Evolutionary conservation across 805 yeast species (phyloP).

Genomic region (Metschnikowia matae): DNA sequence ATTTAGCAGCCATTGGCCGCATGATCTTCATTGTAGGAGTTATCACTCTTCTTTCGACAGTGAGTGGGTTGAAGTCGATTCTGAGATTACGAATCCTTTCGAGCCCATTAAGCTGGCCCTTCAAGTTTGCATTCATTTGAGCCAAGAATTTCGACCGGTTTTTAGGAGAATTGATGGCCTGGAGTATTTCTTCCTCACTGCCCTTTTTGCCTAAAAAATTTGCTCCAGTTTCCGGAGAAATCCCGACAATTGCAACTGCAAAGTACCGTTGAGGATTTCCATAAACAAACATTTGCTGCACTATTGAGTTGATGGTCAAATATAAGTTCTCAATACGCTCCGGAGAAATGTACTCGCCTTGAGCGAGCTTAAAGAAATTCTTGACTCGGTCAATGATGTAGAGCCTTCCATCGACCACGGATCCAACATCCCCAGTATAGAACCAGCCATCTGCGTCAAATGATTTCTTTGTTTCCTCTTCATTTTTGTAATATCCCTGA

Average conservation of each 20-base stretch:
- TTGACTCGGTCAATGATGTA: conserved; percentile 63
- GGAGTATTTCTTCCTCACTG: conserved; percentile 19
- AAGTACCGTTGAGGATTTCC: conserved; percentile 9
- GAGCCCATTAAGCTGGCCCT: conserved; percentile 48
- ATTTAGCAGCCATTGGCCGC: conserved; percentile 31
- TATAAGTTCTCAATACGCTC: conserved; percentile 68
- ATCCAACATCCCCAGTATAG: conserved; percentile 48
- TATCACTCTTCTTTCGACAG: conserved; percentile 51
- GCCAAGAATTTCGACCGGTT: conserved; percentile 30
- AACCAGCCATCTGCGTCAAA: conserved; percentile 43
- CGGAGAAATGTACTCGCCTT: conserved; percentile 61
- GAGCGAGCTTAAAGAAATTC: conserved; percentile 62
- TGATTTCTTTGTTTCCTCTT: conserved; percentile 51
- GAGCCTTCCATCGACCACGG: conserved; percentile 43
- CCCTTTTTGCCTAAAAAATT: conserved; percentile 2
- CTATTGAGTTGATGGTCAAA: conserved; percentile 19
- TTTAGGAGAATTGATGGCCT: conserved; percentile 21
- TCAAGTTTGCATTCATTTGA: conserved; percentile 33
- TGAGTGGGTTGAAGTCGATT: conserved; percentile 55
- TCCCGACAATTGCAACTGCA: conserved; percentile 16
- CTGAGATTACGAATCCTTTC: conserved; percentile 55
- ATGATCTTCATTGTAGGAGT: conserved; percentile 62
- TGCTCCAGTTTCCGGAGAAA: conserved; percentile 24
- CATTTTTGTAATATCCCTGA: conserved; percentile 49
- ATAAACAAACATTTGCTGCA: conserved; percentile 12